Conservation (phyloP, 192 early-diverging fungal genomes). For the Coemansia pectinata region DNA sequence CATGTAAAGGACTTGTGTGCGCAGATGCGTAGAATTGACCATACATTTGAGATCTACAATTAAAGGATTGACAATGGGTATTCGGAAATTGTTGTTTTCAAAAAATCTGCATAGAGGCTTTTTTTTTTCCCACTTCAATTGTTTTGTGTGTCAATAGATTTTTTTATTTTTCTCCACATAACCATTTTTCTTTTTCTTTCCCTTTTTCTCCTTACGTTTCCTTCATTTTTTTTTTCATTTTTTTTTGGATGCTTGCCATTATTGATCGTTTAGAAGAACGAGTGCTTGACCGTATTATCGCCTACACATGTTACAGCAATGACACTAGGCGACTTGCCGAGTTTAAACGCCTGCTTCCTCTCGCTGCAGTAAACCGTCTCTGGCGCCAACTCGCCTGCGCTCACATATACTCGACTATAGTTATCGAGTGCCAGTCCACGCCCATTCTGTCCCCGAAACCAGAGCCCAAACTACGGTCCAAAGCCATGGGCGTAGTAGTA, state of each 20-base stretch:
- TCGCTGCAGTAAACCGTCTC: slow-evolving; percentile 13
- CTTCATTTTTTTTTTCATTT: not conserved
- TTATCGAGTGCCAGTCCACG: slow-evolving; percentile 21
- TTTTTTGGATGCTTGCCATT: not conserved
- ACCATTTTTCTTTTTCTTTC: not conserved
- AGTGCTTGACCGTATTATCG: slow-evolving; percentile 19
- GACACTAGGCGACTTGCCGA: not conserved
- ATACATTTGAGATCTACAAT: slow-evolving; percentile 20
- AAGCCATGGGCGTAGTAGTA: not conserved
- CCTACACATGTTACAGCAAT: not conserved
- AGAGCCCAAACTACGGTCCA: not conserved
- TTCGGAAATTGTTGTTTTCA: not conserved
- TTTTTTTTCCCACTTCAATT: not conserved
- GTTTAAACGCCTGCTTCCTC: slow-evolving; percentile 11
- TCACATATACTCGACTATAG: slow-evolving; percentile 14
- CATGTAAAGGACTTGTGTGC: not conserved
- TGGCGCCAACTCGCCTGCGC: slow-evolving; percentile 16
- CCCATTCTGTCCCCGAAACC: not conserved
- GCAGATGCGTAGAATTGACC: slow-evolving; percentile 20
- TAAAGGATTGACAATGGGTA: slow-evolving; percentile 19
- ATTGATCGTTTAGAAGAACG: slow-evolving; percentile 14
- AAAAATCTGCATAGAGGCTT: not conserved
- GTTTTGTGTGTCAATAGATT: not conserved
- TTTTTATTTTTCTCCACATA: not conserved
- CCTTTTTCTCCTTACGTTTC: not conserved